phyloP scores from a whole-genome alignment of 2,329 filamentous ascomycete genomes.

The Trematosphaeria pertusa region DNA sequence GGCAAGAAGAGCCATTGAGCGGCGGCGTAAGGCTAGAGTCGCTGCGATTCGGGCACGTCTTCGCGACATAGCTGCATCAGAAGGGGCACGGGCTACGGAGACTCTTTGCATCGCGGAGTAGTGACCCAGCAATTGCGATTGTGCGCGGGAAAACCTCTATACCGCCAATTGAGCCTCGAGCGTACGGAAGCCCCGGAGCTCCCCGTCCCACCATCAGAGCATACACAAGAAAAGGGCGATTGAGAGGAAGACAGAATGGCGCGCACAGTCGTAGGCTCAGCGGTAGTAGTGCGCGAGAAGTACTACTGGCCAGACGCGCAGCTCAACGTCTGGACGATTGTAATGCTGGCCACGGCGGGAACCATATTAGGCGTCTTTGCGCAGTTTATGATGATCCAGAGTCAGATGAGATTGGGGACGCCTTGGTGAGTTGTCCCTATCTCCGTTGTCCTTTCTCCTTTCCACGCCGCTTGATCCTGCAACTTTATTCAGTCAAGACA shows the following conservation, averaged over 20 bases:
- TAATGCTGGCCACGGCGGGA: slow-evolving; percentile 65
- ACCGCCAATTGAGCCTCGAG: too few species aligned
- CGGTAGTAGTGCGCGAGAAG: slow-evolving; percentile 55
- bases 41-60: too few species aligned
- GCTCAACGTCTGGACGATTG: slow-evolving; percentile 69
- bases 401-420: slow-evolving; percentile 60
- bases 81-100: too few species aligned
- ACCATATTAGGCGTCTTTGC: slow-evolving; percentile 67
- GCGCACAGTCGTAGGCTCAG: slow-evolving; percentile 47
- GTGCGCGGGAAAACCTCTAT: too few species aligned
- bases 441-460: slow-evolving; percentile 2
- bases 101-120: too few species aligned
- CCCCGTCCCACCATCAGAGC: too few species aligned
- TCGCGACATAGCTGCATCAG: too few species aligned
- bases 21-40: too few species aligned
- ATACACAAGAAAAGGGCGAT: too few species aligned
- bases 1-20: too few species aligned
- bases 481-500: not conserved
- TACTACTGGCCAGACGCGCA: slow-evolving; percentile 72
- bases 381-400: slow-evolving; percentile 66
- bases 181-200: too few species aligned
- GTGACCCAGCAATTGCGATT: too few species aligned
- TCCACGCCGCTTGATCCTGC: not conserved
- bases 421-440: slow-evolving; percentile 60
- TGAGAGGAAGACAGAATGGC: slow-evolving; percentile 37